Evolutionary conservation across 2,329 filamentous ascomycete species (phyloP), one percentile per base, ranked within the genome.

Genomic region (Microdochium nivale): DNA sequence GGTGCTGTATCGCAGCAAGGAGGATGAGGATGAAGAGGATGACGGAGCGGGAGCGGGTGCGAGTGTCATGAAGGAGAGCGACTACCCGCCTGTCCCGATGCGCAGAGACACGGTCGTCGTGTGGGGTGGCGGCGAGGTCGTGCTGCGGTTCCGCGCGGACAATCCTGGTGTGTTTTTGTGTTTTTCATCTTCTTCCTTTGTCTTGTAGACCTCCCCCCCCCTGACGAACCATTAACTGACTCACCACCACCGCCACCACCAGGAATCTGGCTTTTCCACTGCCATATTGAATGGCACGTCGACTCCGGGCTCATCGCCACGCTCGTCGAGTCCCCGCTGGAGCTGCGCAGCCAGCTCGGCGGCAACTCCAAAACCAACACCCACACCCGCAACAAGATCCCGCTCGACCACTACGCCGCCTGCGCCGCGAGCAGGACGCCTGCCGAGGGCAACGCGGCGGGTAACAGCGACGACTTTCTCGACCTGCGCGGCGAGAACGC

Each of bases 251-350:
- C 40, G 23, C 47, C 27, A 27, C n/a, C n/a, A n/a, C n/a, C 35
- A 72, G 72, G 80, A 35, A 72, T 87, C 23, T 87, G 83, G 83
- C 66, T 87, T 3, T 87, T 90, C 70, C 87, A 90, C 67, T 91
- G 87, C 67, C 88, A 92, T 64, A 85, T 91, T 50, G 86, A 88
- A 62, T 92, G 86, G 86, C 86, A 90, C 62, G 73, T 88, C 52
- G 70, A 77, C 1, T 81, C 81, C 2, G 86, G 86, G n/a, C 73
- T 89, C 2, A 72, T 81, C 3, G 78, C 82, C 24, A 83, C 81
- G 1, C 78, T 88, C 56, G 66, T 87, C 54, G 84, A 86, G 65
- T 78, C 80, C 0, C 84, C 83, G 0, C 62, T 76, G 3, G 75
- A 81, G 19, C 62, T 94, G 0, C 87, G 90, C 60, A 66, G 78